Percentiles rank a stretch among this genome's conserved stretches.
Evolutionary conservation across 2,329 filamentous ascomycete species (phyloP).

Genomic region (Xylariales sp.): DNA sequence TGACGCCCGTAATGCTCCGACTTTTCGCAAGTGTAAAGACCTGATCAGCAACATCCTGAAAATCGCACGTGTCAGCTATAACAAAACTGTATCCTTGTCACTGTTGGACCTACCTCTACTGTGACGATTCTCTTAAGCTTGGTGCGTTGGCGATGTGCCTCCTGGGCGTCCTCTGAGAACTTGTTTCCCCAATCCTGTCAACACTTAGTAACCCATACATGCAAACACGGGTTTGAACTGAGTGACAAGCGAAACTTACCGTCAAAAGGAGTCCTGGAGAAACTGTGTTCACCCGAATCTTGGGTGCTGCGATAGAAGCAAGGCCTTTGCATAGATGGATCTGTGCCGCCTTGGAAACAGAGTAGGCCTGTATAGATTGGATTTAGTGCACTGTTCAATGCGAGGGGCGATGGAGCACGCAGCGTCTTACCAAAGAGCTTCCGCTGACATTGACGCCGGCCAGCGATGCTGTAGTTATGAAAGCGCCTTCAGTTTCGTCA

Average conservation of each 20-base stretch:
- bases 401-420: no score
- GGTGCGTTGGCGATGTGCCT: constrained; percentile 44
- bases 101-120: constrained; percentile 35
- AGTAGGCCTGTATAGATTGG: constrained; percentile 53
- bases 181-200: neutral
- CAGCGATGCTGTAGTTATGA: neutral
- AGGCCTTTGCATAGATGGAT: constrained; percentile 49
- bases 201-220: neutral
- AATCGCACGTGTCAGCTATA: neutral
- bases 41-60: constrained; percentile 46
- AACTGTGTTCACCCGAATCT: constrained; percentile 50
- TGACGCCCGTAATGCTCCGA: constrained; percentile 42
- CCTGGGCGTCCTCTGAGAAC: constrained; percentile 39
- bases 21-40: constrained; percentile 40
- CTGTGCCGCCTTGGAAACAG: constrained; percentile 69
- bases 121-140: constrained; percentile 53
- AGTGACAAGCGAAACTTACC: constrained; percentile 18
- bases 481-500: constrained; percentile 27
- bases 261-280: constrained; percentile 48
- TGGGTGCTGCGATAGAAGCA: constrained; percentile 43
- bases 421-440: neutral
- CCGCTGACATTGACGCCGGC: neutral
- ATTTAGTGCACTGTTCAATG: constrained; percentile 13
- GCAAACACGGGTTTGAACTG: constrained; percentile 32
- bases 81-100: neutral